phyloP scores from a whole-genome alignment of 768 basidiomycete species.

The Suillus alpinus region DNA sequence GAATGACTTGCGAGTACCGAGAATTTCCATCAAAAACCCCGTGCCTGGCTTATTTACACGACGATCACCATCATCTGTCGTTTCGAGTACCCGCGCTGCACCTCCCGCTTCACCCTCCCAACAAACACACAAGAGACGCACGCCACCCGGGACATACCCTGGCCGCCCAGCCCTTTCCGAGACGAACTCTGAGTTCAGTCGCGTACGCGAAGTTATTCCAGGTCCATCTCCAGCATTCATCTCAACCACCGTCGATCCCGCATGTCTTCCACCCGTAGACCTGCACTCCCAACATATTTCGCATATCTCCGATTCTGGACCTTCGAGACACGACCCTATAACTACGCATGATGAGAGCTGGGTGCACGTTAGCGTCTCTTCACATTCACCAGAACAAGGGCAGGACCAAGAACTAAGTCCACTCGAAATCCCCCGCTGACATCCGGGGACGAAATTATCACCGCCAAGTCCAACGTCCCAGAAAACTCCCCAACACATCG shows the following conservation, averaged over 20 bases:
- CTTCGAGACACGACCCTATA: slow-evolving; percentile 17
- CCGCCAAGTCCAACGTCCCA: slow-evolving; percentile 11
- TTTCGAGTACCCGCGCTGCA: slow-evolving; percentile 21
- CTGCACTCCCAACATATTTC: slow-evolving; percentile 7
- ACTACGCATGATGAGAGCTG: slow-evolving; percentile 27
- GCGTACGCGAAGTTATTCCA: slow-evolving; percentile 13
- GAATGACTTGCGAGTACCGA: slow-evolving; percentile 17
- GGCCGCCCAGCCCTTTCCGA: slow-evolving; percentile 31
- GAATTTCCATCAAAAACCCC: background rate
- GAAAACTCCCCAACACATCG: slow-evolving; percentile 9
- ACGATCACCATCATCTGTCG: slow-evolving; percentile 15
- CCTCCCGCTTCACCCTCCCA: slow-evolving; percentile 19
- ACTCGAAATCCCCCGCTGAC: background rate
- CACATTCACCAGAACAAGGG: slow-evolving; percentile 3
- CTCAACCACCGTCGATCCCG: slow-evolving; percentile 18
- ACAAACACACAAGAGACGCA: slow-evolving; percentile 24
- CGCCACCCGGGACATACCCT: slow-evolving; percentile 28
- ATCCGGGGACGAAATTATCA: slow-evolving; percentile 8
- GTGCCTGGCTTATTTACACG: background rate
- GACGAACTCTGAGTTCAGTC: slow-evolving; percentile 26
- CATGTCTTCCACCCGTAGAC: background rate
- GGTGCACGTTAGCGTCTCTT: slow-evolving; percentile 20
- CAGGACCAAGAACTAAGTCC: slow-evolving; percentile 4
- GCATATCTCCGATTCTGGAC: slow-evolving; percentile 8
- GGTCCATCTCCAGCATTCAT: slow-evolving; percentile 28